Evolutionary conservation across 139 green algal genomes (phyloP).

Genomic region (Zygnema cylindricum): DNA sequence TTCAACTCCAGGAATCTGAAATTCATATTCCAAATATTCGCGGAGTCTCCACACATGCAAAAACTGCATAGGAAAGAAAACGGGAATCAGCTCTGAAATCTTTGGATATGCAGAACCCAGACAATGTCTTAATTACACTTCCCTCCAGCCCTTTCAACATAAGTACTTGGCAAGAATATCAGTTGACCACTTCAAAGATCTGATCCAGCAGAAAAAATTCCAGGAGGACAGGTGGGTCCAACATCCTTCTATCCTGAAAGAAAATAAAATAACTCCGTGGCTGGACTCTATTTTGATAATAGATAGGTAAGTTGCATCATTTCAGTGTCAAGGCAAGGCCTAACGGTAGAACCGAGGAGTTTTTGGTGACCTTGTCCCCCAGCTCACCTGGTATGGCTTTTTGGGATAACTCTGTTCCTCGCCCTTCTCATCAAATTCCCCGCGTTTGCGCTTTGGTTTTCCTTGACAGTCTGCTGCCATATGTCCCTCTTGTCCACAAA

Average conservation of each 20-base stretch:
- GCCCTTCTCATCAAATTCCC: conserved; percentile 48
- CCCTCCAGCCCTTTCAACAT: too few species aligned
- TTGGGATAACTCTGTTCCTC: conserved; percentile 26
- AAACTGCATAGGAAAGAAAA: conserved; percentile 67
- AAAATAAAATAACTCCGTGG: too few species aligned
- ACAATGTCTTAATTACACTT: too few species aligned
- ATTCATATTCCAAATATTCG: conserved; percentile 94
- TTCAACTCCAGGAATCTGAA: conserved; percentile 61
- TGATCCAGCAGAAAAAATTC: too few species aligned
- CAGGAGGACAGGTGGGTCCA: too few species aligned
- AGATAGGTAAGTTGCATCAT: neutral
- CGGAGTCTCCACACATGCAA: conserved; percentile 83
- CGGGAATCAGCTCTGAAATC: neutral
- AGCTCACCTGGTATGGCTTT: conserved; percentile 91
- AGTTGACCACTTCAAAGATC: too few species aligned
- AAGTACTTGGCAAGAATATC: too few species aligned
- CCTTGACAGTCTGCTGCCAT: conserved; percentile 61
- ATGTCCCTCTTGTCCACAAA: conserved; percentile 61
- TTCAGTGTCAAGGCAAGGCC: neutral
- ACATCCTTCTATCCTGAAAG: too few species aligned
- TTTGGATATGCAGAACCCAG: too few species aligned
- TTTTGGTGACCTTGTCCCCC: too few species aligned
- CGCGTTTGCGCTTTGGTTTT: conserved; percentile 41
- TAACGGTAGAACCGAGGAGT: too few species aligned
- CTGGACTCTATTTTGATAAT: too few species aligned